These are phyloP conservation scores for Neltuma alba DNA, from an alignment of 306 rosid species.

Conservation along the genomic window DNA sequence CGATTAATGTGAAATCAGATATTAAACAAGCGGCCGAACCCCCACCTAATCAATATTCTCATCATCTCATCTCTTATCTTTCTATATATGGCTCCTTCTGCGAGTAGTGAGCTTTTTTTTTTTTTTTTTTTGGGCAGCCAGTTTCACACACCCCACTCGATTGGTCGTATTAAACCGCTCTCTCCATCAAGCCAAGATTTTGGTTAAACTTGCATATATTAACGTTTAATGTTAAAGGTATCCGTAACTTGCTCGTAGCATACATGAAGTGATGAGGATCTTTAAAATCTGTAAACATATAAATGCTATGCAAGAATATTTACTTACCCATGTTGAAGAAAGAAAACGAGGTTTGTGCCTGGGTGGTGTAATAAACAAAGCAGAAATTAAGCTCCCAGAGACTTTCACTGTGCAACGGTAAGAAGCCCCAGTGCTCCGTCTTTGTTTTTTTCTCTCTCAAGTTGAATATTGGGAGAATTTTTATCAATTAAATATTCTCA, in stretches of 20 bases:
- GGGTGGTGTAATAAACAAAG: neutral
- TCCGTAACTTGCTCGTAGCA: neutral
- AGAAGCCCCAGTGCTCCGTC: neutral
- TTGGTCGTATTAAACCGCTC: too few species aligned
- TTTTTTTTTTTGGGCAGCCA: too few species aligned
- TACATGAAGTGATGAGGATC: neutral
- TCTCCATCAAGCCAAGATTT: too few species aligned
- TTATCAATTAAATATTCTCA: neutral
- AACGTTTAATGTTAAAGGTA: neutral
- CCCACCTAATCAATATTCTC: constrained; percentile 24
- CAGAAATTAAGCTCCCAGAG: neutral
- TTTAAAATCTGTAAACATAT: constrained; percentile 13
- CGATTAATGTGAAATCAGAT: constrained; percentile 42
- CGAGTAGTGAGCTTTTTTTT: too few species aligned
- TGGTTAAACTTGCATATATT: too few species aligned
- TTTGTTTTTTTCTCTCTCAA: neutral
- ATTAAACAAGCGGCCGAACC: neutral
- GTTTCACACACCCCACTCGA: too few species aligned
- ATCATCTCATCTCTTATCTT: constrained; percentile 19
- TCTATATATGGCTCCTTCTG: neutral
- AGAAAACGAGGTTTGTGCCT: constrained; percentile 25
- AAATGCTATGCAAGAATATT: neutral
- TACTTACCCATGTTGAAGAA: neutral
- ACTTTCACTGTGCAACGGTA: neutral
- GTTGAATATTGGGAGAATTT: neutral